phyloP scores from a whole-genome alignment of 2,329 filamentous ascomycete genomes.

The Phyllosticta citribraziliensis region DNA sequence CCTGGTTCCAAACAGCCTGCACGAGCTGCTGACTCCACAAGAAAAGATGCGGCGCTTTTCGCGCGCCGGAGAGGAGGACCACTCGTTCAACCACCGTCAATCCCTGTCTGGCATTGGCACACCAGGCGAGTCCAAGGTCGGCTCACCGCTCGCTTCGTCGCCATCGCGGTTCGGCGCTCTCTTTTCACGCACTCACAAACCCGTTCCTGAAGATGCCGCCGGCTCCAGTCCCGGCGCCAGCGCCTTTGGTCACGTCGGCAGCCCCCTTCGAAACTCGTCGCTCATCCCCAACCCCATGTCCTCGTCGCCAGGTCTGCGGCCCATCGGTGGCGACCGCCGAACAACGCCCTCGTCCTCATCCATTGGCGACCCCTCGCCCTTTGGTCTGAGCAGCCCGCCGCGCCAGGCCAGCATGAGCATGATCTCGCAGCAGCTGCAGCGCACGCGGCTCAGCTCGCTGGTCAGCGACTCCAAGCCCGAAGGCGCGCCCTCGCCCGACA shows the following conservation, averaged over 20 bases:
- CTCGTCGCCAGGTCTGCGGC: slow-evolving; percentile 39
- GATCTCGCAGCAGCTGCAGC: slow-evolving; percentile 48
- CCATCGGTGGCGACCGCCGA: slow-evolving; percentile 32
- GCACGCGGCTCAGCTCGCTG: slow-evolving; percentile 31
- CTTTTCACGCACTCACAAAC: slow-evolving; percentile 42
- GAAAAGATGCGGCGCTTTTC: slow-evolving; percentile 51
- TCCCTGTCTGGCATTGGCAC: slow-evolving; percentile 42
- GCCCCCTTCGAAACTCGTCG: slow-evolving; percentile 54
- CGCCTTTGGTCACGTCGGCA: slow-evolving; percentile 53
- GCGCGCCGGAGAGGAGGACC: slow-evolving; percentile 44
- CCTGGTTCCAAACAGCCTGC: slow-evolving; percentile 63
- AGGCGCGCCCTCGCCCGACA: slow-evolving; percentile 10
- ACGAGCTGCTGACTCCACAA: slow-evolving; percentile 53
- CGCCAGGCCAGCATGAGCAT: slow-evolving; percentile 51
- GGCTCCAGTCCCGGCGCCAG: slow-evolving; percentile 29
- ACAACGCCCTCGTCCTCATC: slow-evolving; percentile 23
- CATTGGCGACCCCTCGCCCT: slow-evolving; percentile 40
- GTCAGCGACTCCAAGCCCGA: slow-evolving; percentile 14
- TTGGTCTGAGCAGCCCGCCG: slow-evolving; percentile 43
- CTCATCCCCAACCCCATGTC: slow-evolving; percentile 35
- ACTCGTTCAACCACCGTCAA: slow-evolving; percentile 33
- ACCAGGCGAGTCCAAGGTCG: slow-evolving; percentile 33
- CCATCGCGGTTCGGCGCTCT: slow-evolving; percentile 53
- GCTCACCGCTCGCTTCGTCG: slow-evolving; percentile 48
- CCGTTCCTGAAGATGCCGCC: slow-evolving; percentile 32